Conservation (phyloP, 2,329 filamentous ascomycete genomes). For the Cladosporium phlei region DNA sequence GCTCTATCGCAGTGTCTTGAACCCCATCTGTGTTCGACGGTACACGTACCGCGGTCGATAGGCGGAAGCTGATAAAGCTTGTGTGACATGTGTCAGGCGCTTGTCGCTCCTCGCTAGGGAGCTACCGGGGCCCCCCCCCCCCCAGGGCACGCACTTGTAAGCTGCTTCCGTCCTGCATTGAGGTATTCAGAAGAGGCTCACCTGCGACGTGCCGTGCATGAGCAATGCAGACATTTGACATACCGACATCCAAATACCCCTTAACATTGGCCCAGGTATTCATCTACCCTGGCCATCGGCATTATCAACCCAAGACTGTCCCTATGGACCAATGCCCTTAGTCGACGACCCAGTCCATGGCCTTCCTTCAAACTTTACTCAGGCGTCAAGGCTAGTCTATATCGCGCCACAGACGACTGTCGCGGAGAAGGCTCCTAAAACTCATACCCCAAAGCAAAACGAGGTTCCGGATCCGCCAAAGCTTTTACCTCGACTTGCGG, state of each 20-base stretch:
- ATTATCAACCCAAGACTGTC: not conserved
- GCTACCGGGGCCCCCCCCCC: too few species aligned
- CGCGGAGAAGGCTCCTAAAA: not conserved
- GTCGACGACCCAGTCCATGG: not conserved
- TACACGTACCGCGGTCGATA: too few species aligned
- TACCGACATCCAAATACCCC: not conserved
- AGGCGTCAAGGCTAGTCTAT: not conserved
- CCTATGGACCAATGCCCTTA: not conserved
- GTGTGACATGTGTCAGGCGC: too few species aligned
- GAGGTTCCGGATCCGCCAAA: not conserved
- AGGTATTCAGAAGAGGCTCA: not conserved
- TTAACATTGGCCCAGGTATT: not conserved
- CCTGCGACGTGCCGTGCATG: not conserved
- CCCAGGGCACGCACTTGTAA: not conserved
- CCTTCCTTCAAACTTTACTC: not conserved
- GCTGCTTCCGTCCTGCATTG: not conserved
- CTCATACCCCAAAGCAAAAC: not conserved
- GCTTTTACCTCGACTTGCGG: not conserved
- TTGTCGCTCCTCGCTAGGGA: too few species aligned
- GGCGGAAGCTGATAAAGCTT: too few species aligned
- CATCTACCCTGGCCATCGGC: not conserved
- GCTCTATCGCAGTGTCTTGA: too few species aligned
- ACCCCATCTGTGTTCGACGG: too few species aligned
- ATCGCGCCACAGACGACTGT: not conserved
- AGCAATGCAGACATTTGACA: not conserved